phyloP scores from a whole-genome alignment of 177 flowering plant species.

The Vitis hybrid region DNA sequence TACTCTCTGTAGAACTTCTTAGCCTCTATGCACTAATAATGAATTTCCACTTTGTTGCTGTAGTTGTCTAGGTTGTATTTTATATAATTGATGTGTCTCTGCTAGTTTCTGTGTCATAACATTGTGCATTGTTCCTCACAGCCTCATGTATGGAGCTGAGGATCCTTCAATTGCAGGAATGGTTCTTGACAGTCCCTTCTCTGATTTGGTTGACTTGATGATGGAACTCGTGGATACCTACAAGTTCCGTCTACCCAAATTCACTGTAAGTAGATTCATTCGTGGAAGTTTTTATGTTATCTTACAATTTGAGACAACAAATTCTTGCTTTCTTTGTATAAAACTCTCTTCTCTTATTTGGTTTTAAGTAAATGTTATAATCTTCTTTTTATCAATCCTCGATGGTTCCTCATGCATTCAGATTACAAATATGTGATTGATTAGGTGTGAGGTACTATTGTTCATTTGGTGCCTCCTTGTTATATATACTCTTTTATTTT shows the following conservation, averaged over 20 bases:
- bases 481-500: no score
- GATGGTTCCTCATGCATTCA: no score
- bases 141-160: constrained; percentile 97
- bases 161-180: constrained; percentile 99
- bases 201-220: constrained; percentile 94
- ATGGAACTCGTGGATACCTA: constrained; percentile 98
- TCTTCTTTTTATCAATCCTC: no score
- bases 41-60: neutral
- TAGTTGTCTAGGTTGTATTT: no score
- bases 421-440: no score
- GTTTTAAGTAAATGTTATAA: no score
- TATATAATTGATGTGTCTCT: no score
- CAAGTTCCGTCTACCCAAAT: constrained; percentile 84
- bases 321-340: neutral
- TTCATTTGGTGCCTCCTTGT: no score
- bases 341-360: no score
- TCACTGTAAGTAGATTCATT: constrained; percentile 64
- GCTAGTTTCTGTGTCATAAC: constrained; percentile 6
- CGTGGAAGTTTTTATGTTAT: neutral
- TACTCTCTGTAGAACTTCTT: neutral
- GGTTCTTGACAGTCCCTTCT: constrained; percentile 99
- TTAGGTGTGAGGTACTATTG: no score
- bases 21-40: neutral
- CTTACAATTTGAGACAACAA: neutral
- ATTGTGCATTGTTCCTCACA: constrained; percentile 25